Base-by-base conservation (phyloP, 345 rosid species). In the Sapria himalayana region DNA sequence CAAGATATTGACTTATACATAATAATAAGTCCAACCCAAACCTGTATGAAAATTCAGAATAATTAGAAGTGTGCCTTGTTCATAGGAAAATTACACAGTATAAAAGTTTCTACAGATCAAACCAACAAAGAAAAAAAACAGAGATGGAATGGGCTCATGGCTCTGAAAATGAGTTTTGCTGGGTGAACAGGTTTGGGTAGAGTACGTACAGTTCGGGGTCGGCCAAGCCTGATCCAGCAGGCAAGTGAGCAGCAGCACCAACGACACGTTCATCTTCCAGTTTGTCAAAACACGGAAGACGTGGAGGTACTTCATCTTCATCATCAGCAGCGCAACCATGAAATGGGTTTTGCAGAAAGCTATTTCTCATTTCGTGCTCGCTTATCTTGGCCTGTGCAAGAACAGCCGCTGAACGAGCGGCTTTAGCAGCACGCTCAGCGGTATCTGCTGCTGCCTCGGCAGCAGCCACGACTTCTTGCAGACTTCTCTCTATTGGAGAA, bases 391-490 rank as follows among this genome's bases (percentile, higher is more conserved):
- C 58, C 60, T 81, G 94, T 31, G 94, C 94, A 51, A 86, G 85
- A 61, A 74, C 61, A 43, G 97, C 97, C 34, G 78, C 97, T 41
- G 92, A 59, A 43, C 92, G 74, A 53, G 98, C 93, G 15, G 81
- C 92, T 14, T 80, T 57, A 37, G 92, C 97, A 3, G 97, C 92
- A 51, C 64, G 70, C 53, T 86, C 97, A 6, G 97, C 97, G 33
- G 67, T 41, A 25, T 81, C 94, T 19, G 92, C 94, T 56, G 97
- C 97, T 40, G 85, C 64, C 40, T 78, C 85, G 45, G 94, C 94
- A 38, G 94, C 94, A 29, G 61, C 73, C 50, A 86, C 44, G 25
- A 86, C 85, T 47, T 86, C 97, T 57, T 68, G 80, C 56, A 78
- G 56, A 34, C 32, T 37, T 22, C 37, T 55, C 11, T 25, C 50